These are phyloP conservation scores for Verticillium nubilum DNA, from an alignment of 2,329 filamentous ascomycete genomes.

Conservation along the genomic window DNA sequence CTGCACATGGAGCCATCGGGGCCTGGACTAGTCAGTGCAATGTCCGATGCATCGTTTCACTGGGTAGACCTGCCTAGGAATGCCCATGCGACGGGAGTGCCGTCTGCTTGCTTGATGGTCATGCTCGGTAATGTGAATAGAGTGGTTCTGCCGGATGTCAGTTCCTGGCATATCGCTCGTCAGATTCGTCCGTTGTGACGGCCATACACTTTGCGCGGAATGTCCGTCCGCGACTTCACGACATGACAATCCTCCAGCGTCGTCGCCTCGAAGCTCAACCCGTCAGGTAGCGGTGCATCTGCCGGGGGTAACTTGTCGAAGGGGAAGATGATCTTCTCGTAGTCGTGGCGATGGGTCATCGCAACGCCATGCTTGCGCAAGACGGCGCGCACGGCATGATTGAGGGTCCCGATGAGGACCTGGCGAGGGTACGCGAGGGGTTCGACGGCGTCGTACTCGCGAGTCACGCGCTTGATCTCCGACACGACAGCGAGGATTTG, in stretches of 20 bases:
- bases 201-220: conserved; percentile 48
- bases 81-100: conserved; percentile 56
- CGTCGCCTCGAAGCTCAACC: conserved; percentile 51
- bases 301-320: conserved; percentile 34
- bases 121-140: conserved; percentile 39
- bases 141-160: conserved; percentile 26
- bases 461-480: conserved; percentile 21
- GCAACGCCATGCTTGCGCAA: not conserved
- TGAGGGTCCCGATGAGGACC: conserved; percentile 30
- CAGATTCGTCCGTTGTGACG: not conserved
- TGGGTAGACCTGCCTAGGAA: conserved; percentile 43
- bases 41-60: no score
- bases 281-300: conserved; percentile 30
- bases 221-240: conserved; percentile 48
- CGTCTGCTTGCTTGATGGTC: conserved; percentile 38
- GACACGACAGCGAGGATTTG: conserved; percentile 27
- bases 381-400: conserved; percentile 19
- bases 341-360: conserved; percentile 17
- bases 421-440: conserved; percentile 16
- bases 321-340: conserved; percentile 56
- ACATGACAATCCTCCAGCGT: conserved; percentile 46
- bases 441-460: conserved; percentile 10
- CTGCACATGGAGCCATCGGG: conserved; percentile 57
- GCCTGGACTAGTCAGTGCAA: conserved; percentile 30
- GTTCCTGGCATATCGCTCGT: not conserved